Percentiles rank a stretch among this genome's conserved stretches.
Conservation (phyloP, 2,329 filamentous ascomycete species). For the Dothiorella sarmentorum region DNA sequence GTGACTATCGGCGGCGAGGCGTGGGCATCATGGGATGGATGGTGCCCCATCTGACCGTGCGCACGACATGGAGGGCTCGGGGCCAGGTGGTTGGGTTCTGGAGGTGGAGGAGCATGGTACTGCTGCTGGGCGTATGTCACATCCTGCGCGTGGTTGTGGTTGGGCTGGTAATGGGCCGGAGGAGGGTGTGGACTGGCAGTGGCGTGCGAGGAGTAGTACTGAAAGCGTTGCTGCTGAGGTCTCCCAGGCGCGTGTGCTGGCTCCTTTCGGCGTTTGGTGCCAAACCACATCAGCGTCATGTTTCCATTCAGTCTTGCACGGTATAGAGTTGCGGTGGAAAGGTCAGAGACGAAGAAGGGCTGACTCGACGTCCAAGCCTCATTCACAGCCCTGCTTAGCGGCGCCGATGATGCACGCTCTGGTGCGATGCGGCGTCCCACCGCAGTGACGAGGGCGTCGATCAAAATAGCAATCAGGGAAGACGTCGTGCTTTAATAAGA, state of each 20-base stretch:
- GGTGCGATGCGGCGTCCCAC: constrained; percentile 1
- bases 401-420: constrained; percentile 2
- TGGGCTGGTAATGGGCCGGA: neutral
- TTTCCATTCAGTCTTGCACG: neutral
- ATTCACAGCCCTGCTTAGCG: constrained; percentile 11
- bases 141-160: neutral
- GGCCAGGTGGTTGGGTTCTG: neutral
- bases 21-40: neutral
- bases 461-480: neutral
- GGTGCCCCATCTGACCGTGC: neutral
- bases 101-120: neutral
- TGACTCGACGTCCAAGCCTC: constrained; percentile 15
- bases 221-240: neutral
- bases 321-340: neutral
- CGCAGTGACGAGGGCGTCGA: neutral
- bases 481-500: neutral
- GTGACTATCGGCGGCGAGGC: neutral
- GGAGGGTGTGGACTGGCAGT: neutral
- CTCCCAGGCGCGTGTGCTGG: constrained; percentile 9
- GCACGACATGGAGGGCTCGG: neutral
- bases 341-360: constrained; percentile 1
- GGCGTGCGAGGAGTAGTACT: neutral
- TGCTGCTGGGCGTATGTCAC: neutral
- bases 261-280: constrained; percentile 13
- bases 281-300: constrained; percentile 10